Base-by-base conservation (phyloP, 805 yeast genomes). In the Saccharomycopsis vini region DNA sequence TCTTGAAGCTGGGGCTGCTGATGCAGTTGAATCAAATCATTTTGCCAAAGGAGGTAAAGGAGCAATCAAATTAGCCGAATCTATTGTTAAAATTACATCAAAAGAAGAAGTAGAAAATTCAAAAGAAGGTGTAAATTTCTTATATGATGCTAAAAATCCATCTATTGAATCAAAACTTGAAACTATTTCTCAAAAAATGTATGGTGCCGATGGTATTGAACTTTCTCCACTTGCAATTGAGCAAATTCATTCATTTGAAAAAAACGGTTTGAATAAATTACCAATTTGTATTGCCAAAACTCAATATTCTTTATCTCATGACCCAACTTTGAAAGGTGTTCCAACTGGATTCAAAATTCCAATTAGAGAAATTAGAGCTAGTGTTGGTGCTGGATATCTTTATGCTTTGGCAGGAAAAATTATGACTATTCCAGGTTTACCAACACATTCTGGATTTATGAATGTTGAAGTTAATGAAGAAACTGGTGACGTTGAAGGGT, bases 221-320 rank as follows among this genome's bases (percentile, higher is more conserved):
- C 77, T 88, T 48, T 72, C 81, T 36, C 90, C 86, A 23, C 74
- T 78, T 52, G 97, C 97, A 34, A 75, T 76, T 54, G 68, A 75
- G 57, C 88, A 88, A 66, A 79, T 90, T 53, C 87, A 80, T 50
- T 73, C 78, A 45, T 89, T 87, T 68, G 80, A 87, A 29, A 63
- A 71, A 41, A 96, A 88, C 69, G 97, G 97, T 2, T 90, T 82
- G 62, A 88, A 81, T 51, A 77, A 87, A 59, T 69, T 90, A 60
- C 98, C 97, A 46, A 81, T 90, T 55, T 90, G 98, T 67, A 84
- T 90, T 58, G 98, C 98, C 47, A 90, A 90, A 72, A 90, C 98
- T 2, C 98, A 90, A 65, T 90, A 90, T 71, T 87, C 96, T 1
- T 71, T 90, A 54, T 88, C 97, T 2, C 97, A 89, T 60, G 97